phyloP scores from a whole-genome alignment of 768 basidiomycete genomes.

The Pleurotus eryngii region DNA sequence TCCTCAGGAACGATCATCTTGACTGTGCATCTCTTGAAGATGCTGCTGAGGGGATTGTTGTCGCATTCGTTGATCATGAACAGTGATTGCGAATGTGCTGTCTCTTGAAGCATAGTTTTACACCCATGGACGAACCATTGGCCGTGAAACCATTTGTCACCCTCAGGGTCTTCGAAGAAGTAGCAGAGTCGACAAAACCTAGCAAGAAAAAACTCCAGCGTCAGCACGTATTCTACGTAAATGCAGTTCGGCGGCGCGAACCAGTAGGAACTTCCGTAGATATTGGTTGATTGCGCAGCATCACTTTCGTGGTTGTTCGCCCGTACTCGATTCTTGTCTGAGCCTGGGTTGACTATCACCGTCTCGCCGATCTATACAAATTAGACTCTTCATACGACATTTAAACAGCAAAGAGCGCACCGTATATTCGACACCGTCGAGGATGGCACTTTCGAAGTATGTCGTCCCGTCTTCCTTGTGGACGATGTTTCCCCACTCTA shows the following conservation, averaged over 20 bases:
- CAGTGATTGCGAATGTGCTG: slow-evolving; percentile 58
- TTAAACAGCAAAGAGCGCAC: slow-evolving; percentile 28
- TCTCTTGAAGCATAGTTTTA: slow-evolving; percentile 64
- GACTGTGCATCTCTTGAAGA: slow-evolving; percentile 57
- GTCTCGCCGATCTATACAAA: slow-evolving; percentile 53
- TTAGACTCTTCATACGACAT: background rate
- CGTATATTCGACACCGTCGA: slow-evolving; percentile 57
- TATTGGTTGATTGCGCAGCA: slow-evolving; percentile 47
- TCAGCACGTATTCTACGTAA: background rate
- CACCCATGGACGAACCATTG: slow-evolving; percentile 70
- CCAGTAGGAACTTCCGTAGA: slow-evolving; percentile 60
- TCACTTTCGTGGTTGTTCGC: slow-evolving; percentile 35
- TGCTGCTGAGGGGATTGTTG: slow-evolving; percentile 49
- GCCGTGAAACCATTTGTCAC: slow-evolving; percentile 57
- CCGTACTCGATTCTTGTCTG: slow-evolving; percentile 39
- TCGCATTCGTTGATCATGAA: slow-evolving; percentile 57
- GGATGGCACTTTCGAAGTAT: slow-evolving; percentile 41
- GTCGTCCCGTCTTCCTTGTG: slow-evolving; percentile 15
- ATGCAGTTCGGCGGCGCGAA: slow-evolving; percentile 25
- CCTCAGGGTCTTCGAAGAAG: slow-evolving; percentile 43
- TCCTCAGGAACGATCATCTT: slow-evolving; percentile 36
- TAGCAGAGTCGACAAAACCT: slow-evolving; percentile 75
- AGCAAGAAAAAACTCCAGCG: background rate
- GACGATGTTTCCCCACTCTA: slow-evolving; percentile 27
- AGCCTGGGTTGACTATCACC: slow-evolving; percentile 60